Evolutionary conservation across 2,329 filamentous ascomycete genomes (phyloP), one percentile per base, ranked within the genome.

Genomic region (Trichoderma polysporum): DNA sequence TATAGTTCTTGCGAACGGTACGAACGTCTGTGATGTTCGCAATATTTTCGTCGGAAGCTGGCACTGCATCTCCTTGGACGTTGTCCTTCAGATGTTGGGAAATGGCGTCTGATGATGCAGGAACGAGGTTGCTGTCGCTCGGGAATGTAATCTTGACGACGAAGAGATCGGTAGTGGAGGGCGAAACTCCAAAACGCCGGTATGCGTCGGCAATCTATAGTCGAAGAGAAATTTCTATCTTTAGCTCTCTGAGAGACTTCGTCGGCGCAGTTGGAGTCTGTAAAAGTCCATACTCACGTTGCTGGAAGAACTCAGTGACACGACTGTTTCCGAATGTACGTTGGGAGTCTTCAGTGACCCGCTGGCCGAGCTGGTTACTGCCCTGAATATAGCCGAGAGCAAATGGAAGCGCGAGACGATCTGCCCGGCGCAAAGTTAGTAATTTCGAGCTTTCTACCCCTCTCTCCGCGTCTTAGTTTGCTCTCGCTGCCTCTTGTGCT

Each of bases 181-280:
- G 87, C 0, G 86, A 83, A 67, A 98, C 89, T 56, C 95, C 95
- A 74, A 95, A 97, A 63, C 90, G 90, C 35, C 92, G 90, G 79
- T 98, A 98, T 0, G 93, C 90, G 72, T 97, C 94, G 60, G 93
- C 87, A 74, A 99, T 98, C 93, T 96, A 60, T 7, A 35, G 7
- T 35, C 58, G 4, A 54, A 54, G n/a, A n/a, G 70, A 71, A 57
- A 68, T 68, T 53, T 29, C 7, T 4, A 8, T 29, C 2, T 10
- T 61, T 37, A 52, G 35, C 49, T 2, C n/a, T 39, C 25, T 41
- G 13, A 9, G 29, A 15, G 19, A 1, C n/a, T 12, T 52, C 15
- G 29, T 29, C 19, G 29, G 39, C 19, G 39, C 27, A 12, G 17
- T 17, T 35, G 35, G 8, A 10, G 7, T 31, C 33, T 1, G 31